phyloP scores from a whole-genome alignment of 2,329 filamentous ascomycete species.

The Zelopaecilomyces penicillatus region DNA sequence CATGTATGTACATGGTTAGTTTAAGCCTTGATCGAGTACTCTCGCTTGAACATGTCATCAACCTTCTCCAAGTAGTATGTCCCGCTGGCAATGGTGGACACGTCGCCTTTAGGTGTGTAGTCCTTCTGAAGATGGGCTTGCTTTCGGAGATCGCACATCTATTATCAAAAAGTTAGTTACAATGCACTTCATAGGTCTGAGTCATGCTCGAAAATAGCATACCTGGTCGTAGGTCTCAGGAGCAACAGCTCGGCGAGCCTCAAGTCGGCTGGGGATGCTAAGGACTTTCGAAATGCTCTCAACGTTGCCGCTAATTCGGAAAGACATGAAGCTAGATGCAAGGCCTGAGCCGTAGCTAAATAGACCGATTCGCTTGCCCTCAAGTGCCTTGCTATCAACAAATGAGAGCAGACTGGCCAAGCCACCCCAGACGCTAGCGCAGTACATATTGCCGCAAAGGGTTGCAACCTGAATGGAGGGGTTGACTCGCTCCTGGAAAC shows the following conservation, averaged over 20 bases:
- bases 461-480: slow-evolving; percentile 69
- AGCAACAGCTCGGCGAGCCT: slow-evolving; percentile 54
- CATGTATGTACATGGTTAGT: slow-evolving; percentile 4
- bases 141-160: slow-evolving; percentile 76
- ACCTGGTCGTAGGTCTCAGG: slow-evolving; percentile 69
- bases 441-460: slow-evolving; percentile 64
- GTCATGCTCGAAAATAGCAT: slow-evolving; percentile 25
- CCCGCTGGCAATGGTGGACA: slow-evolving; percentile 56
- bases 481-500: slow-evolving; percentile 68
- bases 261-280: slow-evolving; percentile 61
- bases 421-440: slow-evolving; percentile 66
- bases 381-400: slow-evolving; percentile 52
- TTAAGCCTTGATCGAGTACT: slow-evolving; percentile 68
- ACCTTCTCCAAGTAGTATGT: slow-evolving; percentile 75
- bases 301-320: slow-evolving; percentile 65
- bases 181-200: not conserved
- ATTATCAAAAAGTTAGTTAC: slow-evolving; percentile 14
- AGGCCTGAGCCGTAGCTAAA: slow-evolving; percentile 77
- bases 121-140: slow-evolving; percentile 76
- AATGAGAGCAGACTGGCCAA: slow-evolving; percentile 61
- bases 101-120: slow-evolving; percentile 61
- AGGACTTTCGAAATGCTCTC: slow-evolving; percentile 59
- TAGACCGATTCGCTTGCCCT: slow-evolving; percentile 64
- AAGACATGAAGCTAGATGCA: slow-evolving; percentile 62
- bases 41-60: slow-evolving; percentile 79